Base-by-base conservation (phyloP, 2,329 filamentous ascomycete genomes). In the Furcasterigmium sp. region DNA sequence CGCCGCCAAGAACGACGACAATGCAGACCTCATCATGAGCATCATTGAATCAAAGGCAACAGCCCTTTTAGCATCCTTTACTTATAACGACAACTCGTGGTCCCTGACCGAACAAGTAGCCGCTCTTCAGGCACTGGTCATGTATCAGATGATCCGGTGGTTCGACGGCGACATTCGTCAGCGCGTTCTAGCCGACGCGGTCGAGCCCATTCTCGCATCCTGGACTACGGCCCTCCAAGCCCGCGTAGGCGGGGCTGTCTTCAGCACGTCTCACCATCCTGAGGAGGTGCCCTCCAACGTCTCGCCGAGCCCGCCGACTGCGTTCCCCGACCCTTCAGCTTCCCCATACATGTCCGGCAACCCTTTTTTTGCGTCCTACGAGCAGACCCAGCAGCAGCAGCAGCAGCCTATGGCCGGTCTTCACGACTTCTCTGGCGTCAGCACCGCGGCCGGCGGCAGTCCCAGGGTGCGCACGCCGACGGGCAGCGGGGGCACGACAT, bases 131-230 rank as follows among this genome's bases (percentile, higher is more conserved):
- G 51, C 52, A 7, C 37, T 53, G 14, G 46, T 55, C 36, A 43
- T 55, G 36, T 55, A 54, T 37, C 53, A 55, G 40, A 49, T 53
- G 28, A 51, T 55, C 35, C 49, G 52, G 3, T 51, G 53, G 42
- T 55, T 53, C 46, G 50, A 51, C 36, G 53, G 53, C 40, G 46
- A 45, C 20, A 47, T 54, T 15, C 46, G 48, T 15, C 49, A 55
- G 41, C 52, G 52, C 15, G 46, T 50, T 5, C 42, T 49, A 13
- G 53, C 53, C 4, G 52, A 55, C 39, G 44, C 49, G 13, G 45
- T 43, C 18, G 49, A 51, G 36, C 47, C 49, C 18, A 28, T 49
- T 4, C 42, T 51, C 14, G 45, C 42, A 11, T 43, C 47, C n/a
- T 51, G 49, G 49, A 51, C 47, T 5, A 45, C 47, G 1, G 42